Percentiles rank a stretch among this genome's conserved stretches.
These are phyloP conservation scores for Peltaster fructicola DNA, from an alignment of 2,329 filamentous ascomycete genomes.

Conservation along the genomic window DNA sequence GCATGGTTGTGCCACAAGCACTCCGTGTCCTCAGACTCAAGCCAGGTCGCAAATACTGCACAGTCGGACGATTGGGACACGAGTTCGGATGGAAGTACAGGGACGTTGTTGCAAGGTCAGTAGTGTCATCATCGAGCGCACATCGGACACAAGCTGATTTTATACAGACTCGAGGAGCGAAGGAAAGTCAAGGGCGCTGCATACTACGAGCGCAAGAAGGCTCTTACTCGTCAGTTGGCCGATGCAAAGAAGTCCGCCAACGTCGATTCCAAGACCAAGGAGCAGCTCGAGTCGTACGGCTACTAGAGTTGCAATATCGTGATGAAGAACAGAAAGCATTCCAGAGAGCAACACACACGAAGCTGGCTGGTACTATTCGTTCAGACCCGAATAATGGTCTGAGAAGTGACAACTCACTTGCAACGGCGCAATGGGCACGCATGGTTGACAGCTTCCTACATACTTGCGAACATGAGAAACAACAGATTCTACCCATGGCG, in stretches of 20 bases:
- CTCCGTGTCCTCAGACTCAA: constrained; percentile 91
- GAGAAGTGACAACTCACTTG: too few species aligned
- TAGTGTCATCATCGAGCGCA: constrained; percentile 19
- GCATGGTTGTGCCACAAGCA: constrained; percentile 97
- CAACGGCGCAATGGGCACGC: too few species aligned
- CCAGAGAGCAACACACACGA: too few species aligned
- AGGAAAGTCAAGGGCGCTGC: constrained; percentile 98
- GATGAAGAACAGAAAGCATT: too few species aligned
- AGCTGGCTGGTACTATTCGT: too few species aligned
- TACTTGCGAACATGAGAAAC: too few species aligned
- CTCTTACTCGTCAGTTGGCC: constrained; percentile 71
- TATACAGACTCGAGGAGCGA: constrained; percentile 90
- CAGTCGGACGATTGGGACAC: constrained; percentile 89
- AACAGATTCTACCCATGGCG: too few species aligned
- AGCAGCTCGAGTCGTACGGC: constrained; percentile 76
- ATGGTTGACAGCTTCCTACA: too few species aligned
- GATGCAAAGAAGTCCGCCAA: constrained; percentile 86
- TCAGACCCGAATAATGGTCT: too few species aligned
- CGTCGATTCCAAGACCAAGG: constrained; percentile 70
- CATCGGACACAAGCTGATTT: too few species aligned
- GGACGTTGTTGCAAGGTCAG: constrained; percentile 93
- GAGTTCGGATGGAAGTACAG: constrained; percentile 99
- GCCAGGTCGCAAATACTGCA: constrained; percentile 99
- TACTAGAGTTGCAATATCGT: constrained; percentile 45
- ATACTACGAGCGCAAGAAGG: constrained; percentile 99